These are phyloP conservation scores for Curvularia sp. DNA, from an alignment of 2,329 filamentous ascomycete species.

Conservation along the genomic window DNA sequence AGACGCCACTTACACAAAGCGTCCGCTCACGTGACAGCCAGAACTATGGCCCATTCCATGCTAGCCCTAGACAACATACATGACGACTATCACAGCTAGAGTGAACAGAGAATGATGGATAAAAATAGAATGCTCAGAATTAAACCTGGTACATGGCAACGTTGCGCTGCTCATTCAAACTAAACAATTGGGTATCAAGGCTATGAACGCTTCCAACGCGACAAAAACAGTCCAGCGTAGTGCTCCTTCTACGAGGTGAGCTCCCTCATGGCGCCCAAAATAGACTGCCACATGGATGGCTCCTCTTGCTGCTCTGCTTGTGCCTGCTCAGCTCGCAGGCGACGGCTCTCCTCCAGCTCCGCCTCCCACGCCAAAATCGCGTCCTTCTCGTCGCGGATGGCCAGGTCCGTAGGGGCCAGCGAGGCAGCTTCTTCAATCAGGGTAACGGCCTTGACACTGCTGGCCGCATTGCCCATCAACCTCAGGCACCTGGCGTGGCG, in stretches of 20 bases:
- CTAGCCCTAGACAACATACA: not conserved
- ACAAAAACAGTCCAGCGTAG: not conserved
- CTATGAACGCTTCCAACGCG: not conserved
- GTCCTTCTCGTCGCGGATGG: slow-evolving; percentile 31
- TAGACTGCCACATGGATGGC: not conserved
- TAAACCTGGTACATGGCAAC: not conserved
- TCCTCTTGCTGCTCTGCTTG: not conserved
- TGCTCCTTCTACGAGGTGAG: slow-evolving; percentile 16
- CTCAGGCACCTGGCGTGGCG: slow-evolving; percentile 32
- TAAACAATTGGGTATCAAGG: slow-evolving; percentile 1
- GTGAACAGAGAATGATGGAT: too few species aligned
- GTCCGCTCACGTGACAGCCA: not conserved
- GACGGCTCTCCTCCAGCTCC: slow-evolving; percentile 18
- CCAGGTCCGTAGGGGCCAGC: slow-evolving; percentile 29
- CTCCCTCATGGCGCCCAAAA: slow-evolving; percentile 4
- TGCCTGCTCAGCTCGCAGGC: slow-evolving; percentile 5
- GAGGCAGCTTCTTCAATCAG: slow-evolving; percentile 28
- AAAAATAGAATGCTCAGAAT: too few species aligned
- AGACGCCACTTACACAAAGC: not conserved
- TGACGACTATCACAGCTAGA: not conserved
- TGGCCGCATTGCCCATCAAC: slow-evolving; percentile 20
- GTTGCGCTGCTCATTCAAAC: not conserved
- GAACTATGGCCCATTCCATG: not conserved
- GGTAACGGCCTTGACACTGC: slow-evolving; percentile 22
- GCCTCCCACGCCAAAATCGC: slow-evolving; percentile 27